A percentile compares a stretch with the other conserved stretches of the same genome.
Evolutionary conservation across 345 rosid species (phyloP).

Genomic region (Tarenaya hassleriana): DNA sequence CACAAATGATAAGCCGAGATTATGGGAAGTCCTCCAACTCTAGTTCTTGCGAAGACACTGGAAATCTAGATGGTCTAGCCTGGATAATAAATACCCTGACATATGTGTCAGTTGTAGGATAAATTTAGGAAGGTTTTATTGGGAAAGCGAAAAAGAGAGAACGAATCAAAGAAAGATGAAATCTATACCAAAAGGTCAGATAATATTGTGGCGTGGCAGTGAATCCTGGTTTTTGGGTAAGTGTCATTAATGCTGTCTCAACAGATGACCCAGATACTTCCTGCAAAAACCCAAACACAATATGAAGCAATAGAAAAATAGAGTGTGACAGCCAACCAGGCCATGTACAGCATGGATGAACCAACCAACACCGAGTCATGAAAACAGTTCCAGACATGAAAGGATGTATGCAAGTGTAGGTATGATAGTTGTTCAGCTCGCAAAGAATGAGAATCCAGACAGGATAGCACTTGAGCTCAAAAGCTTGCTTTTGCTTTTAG

Average conservation of each 20-base stretch:
- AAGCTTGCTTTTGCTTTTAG: not conserved
- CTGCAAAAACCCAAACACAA: conserved; percentile 32
- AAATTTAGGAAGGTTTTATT: conserved; percentile 7
- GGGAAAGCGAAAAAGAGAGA: conserved; percentile 5
- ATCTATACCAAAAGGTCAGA: conserved; percentile 62
- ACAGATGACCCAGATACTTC: conserved; percentile 65
- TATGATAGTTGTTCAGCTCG: no score
- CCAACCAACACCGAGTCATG: no score
- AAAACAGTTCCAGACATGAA: no score
- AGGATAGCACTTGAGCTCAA: not conserved
- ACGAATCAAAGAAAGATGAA: conserved; percentile 7
- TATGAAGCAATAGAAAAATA: conserved; percentile 16
- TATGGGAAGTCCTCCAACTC: conserved; percentile 8
- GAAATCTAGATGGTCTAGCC: conserved; percentile 58
- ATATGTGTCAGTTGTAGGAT: conserved; percentile 10
- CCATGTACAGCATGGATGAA: conserved; percentile 3
- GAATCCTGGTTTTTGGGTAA: conserved; percentile 56
- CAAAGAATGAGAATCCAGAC: not conserved
- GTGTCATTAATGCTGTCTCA: conserved; percentile 49
- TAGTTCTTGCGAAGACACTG: conserved; percentile 64
- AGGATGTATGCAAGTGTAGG: conserved; percentile 1
- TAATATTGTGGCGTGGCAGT: conserved; percentile 65
- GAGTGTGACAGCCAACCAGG: conserved; percentile 1
- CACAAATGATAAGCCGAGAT: not conserved
- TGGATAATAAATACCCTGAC: conserved; percentile 45